Conservation (phyloP, 23 red algal genomes). For the Gracilaria vermiculophylla region DNA sequence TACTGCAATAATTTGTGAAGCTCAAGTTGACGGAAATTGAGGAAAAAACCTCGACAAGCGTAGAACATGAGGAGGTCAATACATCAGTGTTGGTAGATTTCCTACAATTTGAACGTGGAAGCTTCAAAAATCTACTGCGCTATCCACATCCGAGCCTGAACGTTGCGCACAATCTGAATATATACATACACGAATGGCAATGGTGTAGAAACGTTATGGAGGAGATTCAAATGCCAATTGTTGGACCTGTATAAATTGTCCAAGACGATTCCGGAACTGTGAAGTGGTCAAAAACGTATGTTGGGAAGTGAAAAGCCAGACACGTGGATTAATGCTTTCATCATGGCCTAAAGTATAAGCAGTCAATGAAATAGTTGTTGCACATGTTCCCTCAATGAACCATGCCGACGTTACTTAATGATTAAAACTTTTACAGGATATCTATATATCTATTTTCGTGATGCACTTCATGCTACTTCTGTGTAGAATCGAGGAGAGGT, state of each 20-base stretch:
- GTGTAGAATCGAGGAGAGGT: too few relatives aligned
- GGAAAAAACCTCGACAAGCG: neutral
- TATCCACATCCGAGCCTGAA: neutral
- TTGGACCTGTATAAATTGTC: neutral
- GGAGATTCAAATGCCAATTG: neutral
- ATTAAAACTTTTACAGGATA: slow-evolving; percentile 19
- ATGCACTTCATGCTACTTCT: too few relatives aligned
- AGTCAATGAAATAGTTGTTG: neutral
- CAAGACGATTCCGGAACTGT: neutral
- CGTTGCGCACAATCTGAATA: neutral
- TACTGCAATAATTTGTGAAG: too few relatives aligned
- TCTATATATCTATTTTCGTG: too few relatives aligned
- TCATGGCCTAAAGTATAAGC: neutral
- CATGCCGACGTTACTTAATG: neutral
- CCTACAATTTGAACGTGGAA: neutral
- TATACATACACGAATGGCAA: neutral
- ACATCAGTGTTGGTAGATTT: neutral
- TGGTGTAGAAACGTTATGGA: neutral
- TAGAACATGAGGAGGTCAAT: neutral
- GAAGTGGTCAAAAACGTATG: neutral
- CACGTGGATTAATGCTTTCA: neutral
- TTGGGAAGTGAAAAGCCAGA: neutral
- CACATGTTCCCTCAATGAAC: neutral
- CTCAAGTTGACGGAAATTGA: neutral
- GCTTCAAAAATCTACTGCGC: neutral